Evolutionary conservation across 163 green algal species (phyloP), one percentile per base, ranked within the genome.

Genomic region (Volvox carteri): DNA sequence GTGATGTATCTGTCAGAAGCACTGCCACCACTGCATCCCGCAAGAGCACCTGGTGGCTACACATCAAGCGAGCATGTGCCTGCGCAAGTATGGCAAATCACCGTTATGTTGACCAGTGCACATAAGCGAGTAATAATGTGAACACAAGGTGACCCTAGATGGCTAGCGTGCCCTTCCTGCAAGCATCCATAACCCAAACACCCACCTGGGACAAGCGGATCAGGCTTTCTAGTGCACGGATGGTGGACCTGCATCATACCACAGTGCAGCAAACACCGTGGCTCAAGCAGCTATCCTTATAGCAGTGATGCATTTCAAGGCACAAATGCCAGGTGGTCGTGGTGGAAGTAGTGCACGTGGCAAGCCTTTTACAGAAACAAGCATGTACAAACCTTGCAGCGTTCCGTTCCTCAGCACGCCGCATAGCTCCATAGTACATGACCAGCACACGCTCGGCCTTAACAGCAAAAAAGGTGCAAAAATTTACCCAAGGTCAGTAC

Each of bases 221-320:
- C 11, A 99, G 90, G 77, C 90, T 95, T 91, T 99, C 96, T 37
- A 99, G 94, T 93, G 98, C 95, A 18, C 97, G 93, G 7, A 99
- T 92, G 1, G 97, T 99, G 30, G 94, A 97, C 21, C 95, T 91
- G 35, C 91, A 86, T 60, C 6, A 30, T 23, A 58, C 50, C 50
- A 58, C 50, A 58, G 28, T 65, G 54, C 54, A 65, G 5, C 54
- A 19, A 12, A 23, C 4, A 65, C 4, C 54, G 19, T 65, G n/a
- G n/a, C n/a, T n/a, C n/a, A n/a, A n/a, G n/a, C n/a, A n/a, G n/a
- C n/a, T n/a, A n/a, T n/a, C n/a, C n/a, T n/a, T n/a, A n/a, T n/a
- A n/a, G n/a, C n/a, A n/a, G n/a, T n/a, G n/a, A n/a, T n/a, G n/a
- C n/a, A n/a, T n/a, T n/a, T n/a, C n/a, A n/a, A n/a, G n/a, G n/a